Conservation (phyloP, 1,139 yeast genomes). For the Tardiomyces depauwii region DNA sequence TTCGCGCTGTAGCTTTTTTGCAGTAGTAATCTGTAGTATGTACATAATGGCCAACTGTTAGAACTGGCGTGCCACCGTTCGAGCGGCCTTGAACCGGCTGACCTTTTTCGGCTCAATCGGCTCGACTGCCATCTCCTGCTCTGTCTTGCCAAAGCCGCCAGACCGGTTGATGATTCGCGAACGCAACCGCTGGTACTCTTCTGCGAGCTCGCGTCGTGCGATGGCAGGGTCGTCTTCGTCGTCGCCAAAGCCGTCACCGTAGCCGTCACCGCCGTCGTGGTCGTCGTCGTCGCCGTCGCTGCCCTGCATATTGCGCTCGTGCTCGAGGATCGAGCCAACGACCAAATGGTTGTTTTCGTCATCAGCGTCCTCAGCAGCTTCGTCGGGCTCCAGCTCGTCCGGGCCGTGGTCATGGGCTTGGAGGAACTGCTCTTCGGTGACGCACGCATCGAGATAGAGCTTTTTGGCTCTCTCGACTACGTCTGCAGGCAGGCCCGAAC, state of each 20-base stretch:
- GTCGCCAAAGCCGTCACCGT: conserved; percentile 1
- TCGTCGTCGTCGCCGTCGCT: conserved; percentile 8
- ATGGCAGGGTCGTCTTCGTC: conserved; percentile 2
- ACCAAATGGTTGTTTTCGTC: not conserved
- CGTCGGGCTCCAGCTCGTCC: not conserved
- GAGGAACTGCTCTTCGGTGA: conserved; percentile 1
- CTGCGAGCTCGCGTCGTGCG: conserved; percentile 32
- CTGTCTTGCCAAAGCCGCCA: conserved; percentile 38
- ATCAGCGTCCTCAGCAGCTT: not conserved
- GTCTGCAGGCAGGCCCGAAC: not conserved
- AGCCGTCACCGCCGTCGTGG: conserved; percentile 8
- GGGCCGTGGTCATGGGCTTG: not conserved
- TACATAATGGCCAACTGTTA: not conserved
- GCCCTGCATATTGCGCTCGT: conserved; percentile 3
- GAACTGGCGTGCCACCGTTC: conserved; percentile 4
- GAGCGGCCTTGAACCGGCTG: conserved; percentile 62
- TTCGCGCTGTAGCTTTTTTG: not conserved
- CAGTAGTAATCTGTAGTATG: not conserved
- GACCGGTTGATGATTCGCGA: conserved; percentile 38
- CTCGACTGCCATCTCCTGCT: conserved; percentile 48
- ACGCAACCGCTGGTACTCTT: conserved; percentile 48
- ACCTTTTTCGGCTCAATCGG: conserved; percentile 55
- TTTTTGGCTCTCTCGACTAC: not conserved
- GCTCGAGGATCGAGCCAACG: not conserved
- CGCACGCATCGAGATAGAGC: not conserved